These are phyloP conservation scores for Annulohypoxylon stygium DNA, from an alignment of 495 filamentous ascomycete species.

Conservation along the genomic window DNA sequence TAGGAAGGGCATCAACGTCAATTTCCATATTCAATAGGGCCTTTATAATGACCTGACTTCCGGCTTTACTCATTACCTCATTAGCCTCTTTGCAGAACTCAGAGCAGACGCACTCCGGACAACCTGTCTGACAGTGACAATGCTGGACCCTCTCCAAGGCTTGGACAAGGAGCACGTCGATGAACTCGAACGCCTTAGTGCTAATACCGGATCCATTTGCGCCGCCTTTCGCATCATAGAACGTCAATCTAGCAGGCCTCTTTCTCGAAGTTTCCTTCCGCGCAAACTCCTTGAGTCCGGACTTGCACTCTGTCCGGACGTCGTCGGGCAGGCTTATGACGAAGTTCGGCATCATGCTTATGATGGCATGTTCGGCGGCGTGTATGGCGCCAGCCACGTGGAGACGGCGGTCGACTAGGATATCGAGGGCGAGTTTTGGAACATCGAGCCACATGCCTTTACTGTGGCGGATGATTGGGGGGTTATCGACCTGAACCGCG, in stretches of 20 bases:
- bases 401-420: slow-evolving; percentile 76
- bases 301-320: slow-evolving; percentile 94
- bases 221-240: slow-evolving; percentile 95
- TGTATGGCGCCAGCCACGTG: slow-evolving; percentile 93
- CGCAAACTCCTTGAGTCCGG: slow-evolving; percentile 80
- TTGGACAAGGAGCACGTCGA: slow-evolving; percentile 80
- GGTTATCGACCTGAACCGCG: slow-evolving; percentile 92
- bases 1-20: slow-evolving; percentile 81
- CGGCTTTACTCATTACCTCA: slow-evolving; percentile 93
- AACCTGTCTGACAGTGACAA: slow-evolving; percentile 80
- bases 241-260: slow-evolving; percentile 87
- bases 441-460: slow-evolving; percentile 99
- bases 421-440: slow-evolving; percentile 80
- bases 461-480: slow-evolving; percentile 82
- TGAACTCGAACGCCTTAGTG: slow-evolving; percentile 92
- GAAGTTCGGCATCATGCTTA: slow-evolving; percentile 88
- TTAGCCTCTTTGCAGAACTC: slow-evolving; percentile 91
- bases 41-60: slow-evolving; percentile 82
- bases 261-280: slow-evolving; percentile 73
- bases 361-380: slow-evolving; percentile 90
- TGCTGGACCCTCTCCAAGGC: slow-evolving; percentile 81
- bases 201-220: slow-evolving; percentile 85
- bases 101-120: slow-evolving; percentile 86
- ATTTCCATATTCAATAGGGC: slow-evolving; percentile 80
- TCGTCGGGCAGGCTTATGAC: slow-evolving; percentile 87